Percentiles rank a stretch among this genome's conserved stretches.
These are phyloP conservation scores for Wallemia ichthyophaga DNA, from an alignment of 1,284 basidiomycete genomes.

Conservation along the genomic window DNA sequence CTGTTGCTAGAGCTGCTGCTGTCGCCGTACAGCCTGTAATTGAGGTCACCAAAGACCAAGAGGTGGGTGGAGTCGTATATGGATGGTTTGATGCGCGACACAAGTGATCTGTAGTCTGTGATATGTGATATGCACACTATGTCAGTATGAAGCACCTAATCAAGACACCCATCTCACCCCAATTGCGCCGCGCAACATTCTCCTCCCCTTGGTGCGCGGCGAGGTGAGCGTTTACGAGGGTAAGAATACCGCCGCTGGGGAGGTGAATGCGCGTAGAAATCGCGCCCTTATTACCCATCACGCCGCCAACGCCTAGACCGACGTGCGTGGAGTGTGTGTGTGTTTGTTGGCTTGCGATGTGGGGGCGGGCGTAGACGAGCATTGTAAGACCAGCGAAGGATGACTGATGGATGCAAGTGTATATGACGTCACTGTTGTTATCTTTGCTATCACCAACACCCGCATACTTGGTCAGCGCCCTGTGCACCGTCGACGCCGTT, in stretches of 20 bases:
- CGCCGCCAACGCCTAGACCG: not conserved
- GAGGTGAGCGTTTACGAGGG: constrained; percentile 76
- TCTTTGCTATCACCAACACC: too few species aligned
- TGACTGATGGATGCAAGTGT: not conserved
- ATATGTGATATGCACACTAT: constrained; percentile 1
- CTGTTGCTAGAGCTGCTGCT: too few species aligned
- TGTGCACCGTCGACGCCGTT: not conserved
- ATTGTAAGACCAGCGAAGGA: not conserved
- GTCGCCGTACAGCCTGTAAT: constrained; percentile 50
- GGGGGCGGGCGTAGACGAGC: not conserved
- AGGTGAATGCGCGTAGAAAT: not conserved
- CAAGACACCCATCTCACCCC: too few species aligned
- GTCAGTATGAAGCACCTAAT: constrained; percentile 15
- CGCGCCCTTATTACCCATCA: not conserved
- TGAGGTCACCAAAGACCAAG: constrained; percentile 65
- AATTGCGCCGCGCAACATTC: constrained; percentile 8
- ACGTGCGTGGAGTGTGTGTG: not conserved
- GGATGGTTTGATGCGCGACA: constrained; percentile 17
- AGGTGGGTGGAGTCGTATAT: constrained; percentile 53
- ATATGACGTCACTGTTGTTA: not conserved
- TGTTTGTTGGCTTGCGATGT: not conserved
- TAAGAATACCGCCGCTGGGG: constrained; percentile 16
- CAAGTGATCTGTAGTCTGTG: too few species aligned
- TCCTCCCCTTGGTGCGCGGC: constrained; percentile 39
- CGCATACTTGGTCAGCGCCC: not conserved